Conservation (phyloP, 768 basidiomycete species). For the Megacollybia marginata region DNA sequence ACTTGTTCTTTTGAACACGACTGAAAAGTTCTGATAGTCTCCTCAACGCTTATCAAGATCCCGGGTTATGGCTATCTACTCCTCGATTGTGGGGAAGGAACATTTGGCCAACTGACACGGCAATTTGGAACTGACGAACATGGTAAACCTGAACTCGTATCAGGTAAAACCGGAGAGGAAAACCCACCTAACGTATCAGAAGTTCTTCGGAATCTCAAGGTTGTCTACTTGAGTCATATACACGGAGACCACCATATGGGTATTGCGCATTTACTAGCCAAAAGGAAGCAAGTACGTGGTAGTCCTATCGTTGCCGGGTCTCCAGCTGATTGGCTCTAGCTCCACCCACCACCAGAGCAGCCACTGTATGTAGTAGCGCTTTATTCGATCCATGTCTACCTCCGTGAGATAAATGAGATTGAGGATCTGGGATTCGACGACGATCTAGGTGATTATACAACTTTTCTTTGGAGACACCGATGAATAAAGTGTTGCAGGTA, state of each 20-base stretch:
- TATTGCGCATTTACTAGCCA: constrained; percentile 61
- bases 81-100: constrained; percentile 90
- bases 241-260: constrained; percentile 94
- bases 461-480: too few species aligned
- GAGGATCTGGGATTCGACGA: constrained; percentile 62
- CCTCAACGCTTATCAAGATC: constrained; percentile 69
- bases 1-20: background rate
- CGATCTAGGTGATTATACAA: constrained; percentile 9
- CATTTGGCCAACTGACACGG: constrained; percentile 81
- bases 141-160: constrained; percentile 8
- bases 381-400: constrained; percentile 50
- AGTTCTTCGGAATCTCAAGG: constrained; percentile 61
- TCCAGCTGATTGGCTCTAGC: constrained; percentile 29
- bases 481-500: too few species aligned
- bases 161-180: background rate
- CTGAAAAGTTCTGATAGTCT: constrained; percentile 36
- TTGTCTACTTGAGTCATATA: constrained; percentile 83
- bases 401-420: constrained; percentile 66
- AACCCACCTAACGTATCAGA: constrained; percentile 35
- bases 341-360: constrained; percentile 49
- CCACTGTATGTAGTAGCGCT: constrained; percentile 70
- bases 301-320: background rate
- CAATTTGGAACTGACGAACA: constrained; percentile 52
- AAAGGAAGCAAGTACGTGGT: constrained; percentile 54
- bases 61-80: constrained; percentile 68